Percentiles rank a stretch among this genome's conserved stretches.
phyloP scores from a whole-genome alignment of 306 rosid genomes.

The Pyrus communis region DNA sequence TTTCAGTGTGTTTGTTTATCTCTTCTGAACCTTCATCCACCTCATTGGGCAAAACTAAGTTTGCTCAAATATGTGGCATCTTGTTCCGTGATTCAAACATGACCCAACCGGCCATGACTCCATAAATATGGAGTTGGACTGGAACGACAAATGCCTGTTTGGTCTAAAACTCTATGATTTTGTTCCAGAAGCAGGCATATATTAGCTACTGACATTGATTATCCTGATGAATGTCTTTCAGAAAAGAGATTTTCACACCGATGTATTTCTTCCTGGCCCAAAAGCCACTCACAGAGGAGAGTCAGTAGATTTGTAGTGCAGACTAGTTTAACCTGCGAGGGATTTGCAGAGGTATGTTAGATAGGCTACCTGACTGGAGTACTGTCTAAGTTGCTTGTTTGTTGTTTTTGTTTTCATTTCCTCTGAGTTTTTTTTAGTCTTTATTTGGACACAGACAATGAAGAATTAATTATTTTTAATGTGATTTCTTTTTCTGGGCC shows the following conservation, averaged over 20 bases:
- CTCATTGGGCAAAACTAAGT: background rate
- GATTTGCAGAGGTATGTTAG: constrained; percentile 4
- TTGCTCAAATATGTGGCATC: background rate
- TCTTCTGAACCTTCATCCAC: background rate
- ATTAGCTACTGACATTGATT: background rate
- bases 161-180: background rate
- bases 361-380: background rate
- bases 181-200: background rate
- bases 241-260: constrained; percentile 94
- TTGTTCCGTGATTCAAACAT: background rate
- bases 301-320: constrained; percentile 11
- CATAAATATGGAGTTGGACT: background rate
- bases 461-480: background rate
- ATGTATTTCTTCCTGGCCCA: constrained; percentile 91
- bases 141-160: background rate
- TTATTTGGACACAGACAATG: background rate
- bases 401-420: constrained; percentile 2
- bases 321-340: background rate
- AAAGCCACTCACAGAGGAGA: constrained; percentile 50
- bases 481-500: background rate
- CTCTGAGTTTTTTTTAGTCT: background rate
- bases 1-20: background rate
- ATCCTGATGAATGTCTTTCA: constrained; percentile 19
- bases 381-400: constrained; percentile 20
- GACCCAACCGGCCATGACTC: background rate